Base-by-base conservation (phyloP, 169 alveolate species). In the Eimeria falciformis region DNA sequence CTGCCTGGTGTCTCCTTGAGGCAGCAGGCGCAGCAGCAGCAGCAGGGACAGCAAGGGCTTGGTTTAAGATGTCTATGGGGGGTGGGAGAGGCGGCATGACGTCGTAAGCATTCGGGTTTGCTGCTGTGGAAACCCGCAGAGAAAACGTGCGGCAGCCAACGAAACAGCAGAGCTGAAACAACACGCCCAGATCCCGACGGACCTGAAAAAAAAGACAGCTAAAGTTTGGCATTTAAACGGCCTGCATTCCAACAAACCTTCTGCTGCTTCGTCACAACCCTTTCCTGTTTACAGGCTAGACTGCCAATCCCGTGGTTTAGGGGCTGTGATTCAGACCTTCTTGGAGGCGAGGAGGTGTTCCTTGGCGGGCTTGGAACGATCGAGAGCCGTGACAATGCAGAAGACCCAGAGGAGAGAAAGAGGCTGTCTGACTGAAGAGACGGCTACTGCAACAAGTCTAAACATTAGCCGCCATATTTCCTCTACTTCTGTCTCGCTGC, bases 121-220 rank as follows among this genome's bases (percentile, higher is more conserved):
- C 91, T n/a, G 90, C 90, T 12, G 91, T 17, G 6, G 77, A 40
- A 23, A 58, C 91, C 5, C 91, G 56, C 2, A 29, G 62, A 11
- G 79, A 9, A 62, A 83, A 83, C 27, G 33, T 46, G 18, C 91
- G 43, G 21, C 27, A 66, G 50, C 62, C 91, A 47, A 83, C 25
- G 62, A 62, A 62, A n/a, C 71, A 21, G 62, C 81, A 56, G 18
- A 83, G 43, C 2, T 47, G 79, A n/a, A 83, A 56, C 45, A 83
- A 81, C 23, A 62, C 91, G 68, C 62, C 81, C 91, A 83, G 23
- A 2, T 83, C 91, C 29, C 73, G 71, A 78, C 91, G 58, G 23
- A 47, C 73, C 78, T 83, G 47, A 46, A 62, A n/a, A n/a, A n/a
- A n/a, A n/a, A n/a, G n/a, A n/a, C n/a, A n/a, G n/a, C n/a, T n/a